A percentile compares a stretch with the other conserved stretches of the same genome.
Conservation (phyloP, 371 early-diverging fungal species). For the Syncephalis fuscata region DNA sequence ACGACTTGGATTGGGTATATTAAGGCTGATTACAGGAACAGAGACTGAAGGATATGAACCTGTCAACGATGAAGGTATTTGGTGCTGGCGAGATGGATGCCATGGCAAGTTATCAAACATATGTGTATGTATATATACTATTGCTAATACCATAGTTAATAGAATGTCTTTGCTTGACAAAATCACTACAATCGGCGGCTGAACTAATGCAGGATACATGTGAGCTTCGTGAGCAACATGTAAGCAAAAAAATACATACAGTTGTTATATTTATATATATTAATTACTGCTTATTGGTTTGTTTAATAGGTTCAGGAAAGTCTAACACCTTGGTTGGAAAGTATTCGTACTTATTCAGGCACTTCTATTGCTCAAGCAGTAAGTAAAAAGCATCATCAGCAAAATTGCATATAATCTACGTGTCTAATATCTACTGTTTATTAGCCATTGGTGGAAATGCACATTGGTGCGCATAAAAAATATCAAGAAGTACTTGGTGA, state of each 20-base stretch:
- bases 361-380: neutral
- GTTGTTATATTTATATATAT: no score
- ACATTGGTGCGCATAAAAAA: constrained; percentile 17
- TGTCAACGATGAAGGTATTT: constrained; percentile 18
- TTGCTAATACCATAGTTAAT: neutral
- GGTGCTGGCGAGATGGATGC: constrained; percentile 25
- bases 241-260: constrained; percentile 7
- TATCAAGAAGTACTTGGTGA: constrained; percentile 15
- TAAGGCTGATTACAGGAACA: constrained; percentile 15
- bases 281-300: neutral
- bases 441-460: constrained; percentile 19
- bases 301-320: constrained; percentile 1
- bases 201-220: constrained; percentile 21
- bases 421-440: neutral
- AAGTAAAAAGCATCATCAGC: neutral
- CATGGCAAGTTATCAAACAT: constrained; percentile 8
- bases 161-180: constrained; percentile 20
- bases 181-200: constrained; percentile 17
- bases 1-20: constrained; percentile 12
- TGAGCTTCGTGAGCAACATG: constrained; percentile 15
- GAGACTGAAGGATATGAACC: constrained; percentile 13
- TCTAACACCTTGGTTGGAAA: constrained; percentile 1
- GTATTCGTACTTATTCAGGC: constrained; percentile 3
- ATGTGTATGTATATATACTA: neutral
- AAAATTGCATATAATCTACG: neutral